A percentile compares a stretch with the other conserved stretches of the same genome.
Conservation (phyloP, 2,329 filamentous ascomycete genomes). For the Epichloe uncinata region DNA sequence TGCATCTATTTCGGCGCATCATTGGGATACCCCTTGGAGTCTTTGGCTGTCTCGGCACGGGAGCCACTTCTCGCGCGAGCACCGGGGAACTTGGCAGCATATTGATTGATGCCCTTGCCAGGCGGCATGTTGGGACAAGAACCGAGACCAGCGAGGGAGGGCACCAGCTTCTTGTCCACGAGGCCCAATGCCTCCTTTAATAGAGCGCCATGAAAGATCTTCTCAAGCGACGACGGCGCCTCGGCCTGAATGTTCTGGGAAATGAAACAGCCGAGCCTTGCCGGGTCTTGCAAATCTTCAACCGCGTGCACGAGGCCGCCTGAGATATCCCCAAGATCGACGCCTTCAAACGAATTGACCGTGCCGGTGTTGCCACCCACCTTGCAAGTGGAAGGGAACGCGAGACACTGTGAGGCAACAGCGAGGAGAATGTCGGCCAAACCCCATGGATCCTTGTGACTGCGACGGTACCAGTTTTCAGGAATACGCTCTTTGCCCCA, state of each 20-base stretch:
- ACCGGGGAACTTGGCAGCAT: constrained; percentile 3
- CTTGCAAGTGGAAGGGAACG: background rate
- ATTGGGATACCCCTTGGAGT: constrained; percentile 2
- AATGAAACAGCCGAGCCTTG: background rate
- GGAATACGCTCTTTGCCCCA: constrained; percentile 36
- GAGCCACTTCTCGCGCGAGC: background rate
- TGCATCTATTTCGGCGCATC: background rate
- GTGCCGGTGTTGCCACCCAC: constrained; percentile 35
- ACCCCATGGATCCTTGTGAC: constrained; percentile 32
- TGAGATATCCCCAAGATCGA: constrained; percentile 29
- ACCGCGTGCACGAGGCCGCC: constrained; percentile 28
- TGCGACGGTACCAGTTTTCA: constrained; percentile 32
- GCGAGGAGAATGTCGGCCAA: constrained; percentile 24
- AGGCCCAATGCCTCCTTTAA: constrained; percentile 1
- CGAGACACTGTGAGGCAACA: constrained; percentile 20
- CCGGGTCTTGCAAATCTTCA: background rate
- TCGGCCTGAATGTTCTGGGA: constrained; percentile 6
- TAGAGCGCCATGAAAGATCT: constrained; percentile 1
- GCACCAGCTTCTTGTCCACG: background rate
- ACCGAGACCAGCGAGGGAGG: background rate
- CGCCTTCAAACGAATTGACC: constrained; percentile 33
- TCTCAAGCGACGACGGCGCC: constrained; percentile 5
- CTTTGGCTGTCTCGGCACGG: constrained; percentile 4
- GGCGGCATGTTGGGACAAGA: constrained; percentile 4
- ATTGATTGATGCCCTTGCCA: constrained; percentile 4